Base-by-base conservation (phyloP, 805 yeast genomes). In the Starmerella powellii region DNA sequence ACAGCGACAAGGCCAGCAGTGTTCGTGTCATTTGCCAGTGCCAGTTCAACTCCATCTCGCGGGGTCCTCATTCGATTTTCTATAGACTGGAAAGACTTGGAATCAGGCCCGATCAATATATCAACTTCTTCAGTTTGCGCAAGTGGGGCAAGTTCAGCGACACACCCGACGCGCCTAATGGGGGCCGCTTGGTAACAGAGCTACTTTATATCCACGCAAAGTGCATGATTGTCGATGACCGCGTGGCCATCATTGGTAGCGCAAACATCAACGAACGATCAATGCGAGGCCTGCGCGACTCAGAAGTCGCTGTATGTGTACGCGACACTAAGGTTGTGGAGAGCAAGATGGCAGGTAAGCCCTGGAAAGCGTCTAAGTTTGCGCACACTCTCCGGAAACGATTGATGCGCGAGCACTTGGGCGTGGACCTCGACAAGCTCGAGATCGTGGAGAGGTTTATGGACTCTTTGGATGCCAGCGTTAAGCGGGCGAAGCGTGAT, bases 211-310 rank as follows among this genome's bases (percentile, higher is more conserved):
- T 91, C 28, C 99, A 91, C 60, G 95, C 95, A 1, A 91, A 91
- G 58, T 73, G 80, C 8, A 71, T 91, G 76, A 71, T 91, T 53
- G 95, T 80, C 10, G 99, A 91, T 63, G 98, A 91, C 56, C 70
- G 95, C 37, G 74, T 79, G 35, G 96, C 95, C 4, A 80, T 91
- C 34, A 87, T 91, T 55, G 98, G 99, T 2, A 84, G 95, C 56
- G 99, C 99, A 0, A 91, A 91, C 56, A 84, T 91, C 47, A 91
- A 91, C 57, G 99, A 91, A 60, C 72, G 99, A 54, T 88, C 97
- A 0, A 87, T 87, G 85, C 70, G 91, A 53, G 99, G 99, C 13
- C 68, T 70, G 17, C 71, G 98, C 58, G 99, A 91, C 58, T 86
- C 96, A 4, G 99, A 91, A 56, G 80, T 91, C 31, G 95, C 95